These are phyloP conservation scores for Clonostachys sp. DNA, from an alignment of 2,329 filamentous ascomycete genomes.

Conservation along the genomic window DNA sequence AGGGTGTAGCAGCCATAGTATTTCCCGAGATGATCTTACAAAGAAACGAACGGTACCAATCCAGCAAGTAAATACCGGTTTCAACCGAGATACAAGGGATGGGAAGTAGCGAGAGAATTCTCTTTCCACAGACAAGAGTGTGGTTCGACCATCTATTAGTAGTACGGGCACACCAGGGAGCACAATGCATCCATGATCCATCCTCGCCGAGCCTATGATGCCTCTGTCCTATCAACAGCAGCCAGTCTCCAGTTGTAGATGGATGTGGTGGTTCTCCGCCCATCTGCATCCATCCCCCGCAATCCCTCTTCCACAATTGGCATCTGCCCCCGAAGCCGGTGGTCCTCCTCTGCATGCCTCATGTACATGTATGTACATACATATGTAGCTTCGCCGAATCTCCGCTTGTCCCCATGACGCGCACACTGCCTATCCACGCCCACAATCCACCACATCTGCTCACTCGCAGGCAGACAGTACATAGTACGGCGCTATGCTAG, in stretches of 20 bases:
- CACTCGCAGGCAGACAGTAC: background rate
- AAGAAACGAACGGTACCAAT: slow-evolving; percentile 2
- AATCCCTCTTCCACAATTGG: background rate
- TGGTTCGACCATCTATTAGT: no score
- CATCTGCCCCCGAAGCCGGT: background rate
- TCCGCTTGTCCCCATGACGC: slow-evolving; percentile 1
- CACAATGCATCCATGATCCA: background rate
- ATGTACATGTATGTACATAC: background rate
- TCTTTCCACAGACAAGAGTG: no score
- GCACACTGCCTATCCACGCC: background rate
- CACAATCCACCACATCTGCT: background rate
- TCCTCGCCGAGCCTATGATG: no score
- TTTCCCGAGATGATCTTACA: background rate
- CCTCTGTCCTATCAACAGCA: no score
- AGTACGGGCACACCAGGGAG: background rate
- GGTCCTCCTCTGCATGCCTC: background rate
- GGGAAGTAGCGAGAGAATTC: background rate
- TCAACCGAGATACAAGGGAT: background rate
- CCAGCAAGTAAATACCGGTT: background rate
- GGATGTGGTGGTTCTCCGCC: background rate
- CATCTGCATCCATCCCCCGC: background rate
- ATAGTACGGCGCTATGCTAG: no score
- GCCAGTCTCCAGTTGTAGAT: no score
- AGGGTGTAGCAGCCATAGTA: slow-evolving; percentile 8
- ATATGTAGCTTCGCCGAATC: background rate